Base-by-base conservation (phyloP, 75 land plant species). In the Pinus tabuliformis region DNA sequence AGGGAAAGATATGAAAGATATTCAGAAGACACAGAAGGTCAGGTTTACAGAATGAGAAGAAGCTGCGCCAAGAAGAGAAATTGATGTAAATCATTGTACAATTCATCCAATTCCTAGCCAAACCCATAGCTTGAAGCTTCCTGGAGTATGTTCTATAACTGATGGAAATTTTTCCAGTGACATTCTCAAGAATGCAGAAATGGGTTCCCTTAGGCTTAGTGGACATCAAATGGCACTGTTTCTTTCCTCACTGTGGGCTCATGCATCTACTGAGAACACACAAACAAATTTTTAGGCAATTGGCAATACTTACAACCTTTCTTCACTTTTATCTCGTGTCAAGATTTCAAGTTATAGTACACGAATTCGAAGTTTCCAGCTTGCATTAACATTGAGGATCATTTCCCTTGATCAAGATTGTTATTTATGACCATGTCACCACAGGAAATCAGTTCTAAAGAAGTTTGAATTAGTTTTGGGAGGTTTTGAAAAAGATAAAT, bases 161-260 rank as follows among this genome's bases (percentile, higher is more conserved):
- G 83, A 62, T 72, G 77, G n/a, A 72, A 75, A 76, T 49, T 24
- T 72, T 54, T n/a, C 45, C 26, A 76, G 65, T 24, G 78, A 49
- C 12, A 45, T 49, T 9, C 9, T 21, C 42, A 65, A 8, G 56
- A 61, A 60, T 75, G 77, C 22, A 36, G 66, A 89, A 73, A 74
- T 82, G 71, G 78, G 74, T 68, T 77, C 90, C 33, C 86, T 89
- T 0, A 70, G 89, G 74, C 76, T 95, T 56, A 91, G 90, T 75
- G 92, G 92, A 74, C 85, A 86, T 57, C 98, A 95, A 76, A 89
- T 90, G 11, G 81, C 79, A 36, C 89, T 95, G 3, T 82, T 95
- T 45, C 92, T 95, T 37, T 93, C 98, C 68, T 91, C 93, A 56
- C 77, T 93, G 22, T 89, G 87, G 87, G 76, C 83, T 75, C 92